Conservation (phyloP, 2,329 filamentous ascomycete genomes). For the Sporothrix inflata region DNA sequence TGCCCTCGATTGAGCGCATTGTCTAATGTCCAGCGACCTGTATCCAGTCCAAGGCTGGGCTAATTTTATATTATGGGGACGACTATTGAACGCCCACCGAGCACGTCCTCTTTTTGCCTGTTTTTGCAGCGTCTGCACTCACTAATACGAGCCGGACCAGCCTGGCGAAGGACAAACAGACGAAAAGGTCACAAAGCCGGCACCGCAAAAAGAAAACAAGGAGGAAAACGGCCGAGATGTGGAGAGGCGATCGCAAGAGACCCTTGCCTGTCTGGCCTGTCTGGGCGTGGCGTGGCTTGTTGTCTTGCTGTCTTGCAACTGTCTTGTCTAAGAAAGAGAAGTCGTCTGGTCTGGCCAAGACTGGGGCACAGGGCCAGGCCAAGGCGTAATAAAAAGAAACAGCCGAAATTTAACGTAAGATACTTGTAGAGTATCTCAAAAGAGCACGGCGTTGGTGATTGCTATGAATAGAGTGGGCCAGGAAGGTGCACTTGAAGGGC, state of each 20-base stretch:
- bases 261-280: constrained; percentile 17
- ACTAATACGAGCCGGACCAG: neutral
- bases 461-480: constrained; percentile 9
- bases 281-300: neutral
- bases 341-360: constrained; percentile 1
- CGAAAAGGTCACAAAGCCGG: neutral
- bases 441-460: neutral
- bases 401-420: neutral
- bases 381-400: neutral
- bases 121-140: neutral
- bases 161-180: neutral
- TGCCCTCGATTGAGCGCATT: constrained; percentile 7
- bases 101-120: neutral
- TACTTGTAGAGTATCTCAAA: neutral
- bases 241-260: constrained; percentile 17
- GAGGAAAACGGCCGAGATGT: constrained; percentile 13
- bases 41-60: neutral
- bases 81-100: constrained; percentile 14
- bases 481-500: neutral
- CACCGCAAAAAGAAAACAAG: neutral
- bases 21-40: neutral
- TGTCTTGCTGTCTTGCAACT: neutral
- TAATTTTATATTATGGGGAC: constrained; percentile 25
- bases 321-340: neutral
- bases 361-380: neutral